Evolutionary conservation across 2,329 filamentous ascomycete species (phyloP), one percentile per base, ranked within the genome.

Genomic region (Chrysoporthe deuterocubensis): DNA sequence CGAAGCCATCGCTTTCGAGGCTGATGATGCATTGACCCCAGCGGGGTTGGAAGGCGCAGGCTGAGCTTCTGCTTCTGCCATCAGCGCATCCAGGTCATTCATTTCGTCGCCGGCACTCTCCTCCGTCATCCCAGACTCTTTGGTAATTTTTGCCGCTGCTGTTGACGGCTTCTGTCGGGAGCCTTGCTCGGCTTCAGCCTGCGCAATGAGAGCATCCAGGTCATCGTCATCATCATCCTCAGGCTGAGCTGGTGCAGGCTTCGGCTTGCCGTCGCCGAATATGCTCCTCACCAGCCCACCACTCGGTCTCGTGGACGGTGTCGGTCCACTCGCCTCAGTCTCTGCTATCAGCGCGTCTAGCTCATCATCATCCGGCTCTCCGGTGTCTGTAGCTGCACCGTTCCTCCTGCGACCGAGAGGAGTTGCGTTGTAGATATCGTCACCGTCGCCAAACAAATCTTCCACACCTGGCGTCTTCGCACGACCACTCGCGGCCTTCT

Each of bases 401-500:
- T 21, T 58, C 66, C 37, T 73, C 32, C 65, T 67, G 56, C 64
- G 46, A 70, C 59, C 14, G 5, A 60, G 3, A 0, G 86, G 86
- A 1, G 86, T 89, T 3, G 84, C 84, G 66, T 79, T 80, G 74
- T 89, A 89, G 6, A 89, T 75, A 66, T 88, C 85, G 2, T 84
- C 82, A 0, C 81, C 81, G n/a, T 82, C 56, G 2, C 26, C 81
- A 26, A 78, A 76, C n/a, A 81, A 67, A 64, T 81, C 77, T 16
- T 78, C 76, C 26, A 69, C 71, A 2, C 80, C 75, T 1, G 82
- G 77, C 6, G 76, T 76, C 62, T 73, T 77, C 16, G 76, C 75
- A 37, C 73, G 74, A 16, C 69, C 75, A 37, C 69, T 75, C 8
- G 48, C 48, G 7, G 71, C 68, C 34, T 74, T 75, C 69, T 78